Conservation (phyloP, 2,329 filamentous ascomycete genomes). For the Aspergillus persii region DNA sequence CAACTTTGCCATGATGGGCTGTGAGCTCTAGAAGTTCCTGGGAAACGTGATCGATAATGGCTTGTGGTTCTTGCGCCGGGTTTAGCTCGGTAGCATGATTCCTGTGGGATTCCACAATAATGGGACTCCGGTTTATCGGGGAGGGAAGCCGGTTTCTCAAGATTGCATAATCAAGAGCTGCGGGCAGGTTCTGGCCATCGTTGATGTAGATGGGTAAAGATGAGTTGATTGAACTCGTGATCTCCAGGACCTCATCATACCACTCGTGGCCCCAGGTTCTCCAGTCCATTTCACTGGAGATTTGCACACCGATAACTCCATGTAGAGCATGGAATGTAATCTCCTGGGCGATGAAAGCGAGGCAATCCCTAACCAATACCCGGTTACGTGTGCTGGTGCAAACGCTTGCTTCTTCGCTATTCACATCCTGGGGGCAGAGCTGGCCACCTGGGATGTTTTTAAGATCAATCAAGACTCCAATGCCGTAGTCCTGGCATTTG, state of each 20-base stretch:
- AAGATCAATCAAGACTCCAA: conserved; percentile 58
- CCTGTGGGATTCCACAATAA: conserved; percentile 59
- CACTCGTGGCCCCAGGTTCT: conserved; percentile 55
- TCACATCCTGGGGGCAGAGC: neutral
- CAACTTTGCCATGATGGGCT: conserved; percentile 48
- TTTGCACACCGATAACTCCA: conserved; percentile 55
- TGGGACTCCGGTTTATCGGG: conserved; percentile 38
- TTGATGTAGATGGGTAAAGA: conserved; percentile 57
- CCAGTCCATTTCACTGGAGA: conserved; percentile 57
- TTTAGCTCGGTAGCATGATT: conserved; percentile 53
- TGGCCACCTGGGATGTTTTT: conserved; percentile 57
- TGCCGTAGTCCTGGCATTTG: conserved; percentile 47
- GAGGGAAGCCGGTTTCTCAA: conserved; percentile 36
- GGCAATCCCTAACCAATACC: conserved; percentile 46
- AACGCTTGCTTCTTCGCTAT: conserved; percentile 46
- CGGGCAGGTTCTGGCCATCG: conserved; percentile 55
- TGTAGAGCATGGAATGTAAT: conserved; percentile 38
- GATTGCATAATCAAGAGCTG: conserved; percentile 46
- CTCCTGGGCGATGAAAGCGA: conserved; percentile 53
- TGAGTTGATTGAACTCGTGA: conserved; percentile 48
- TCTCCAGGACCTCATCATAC: conserved; percentile 53
- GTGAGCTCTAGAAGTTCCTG: conserved; percentile 47
- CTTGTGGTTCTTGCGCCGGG: conserved; percentile 41
- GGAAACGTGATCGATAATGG: conserved; percentile 50
- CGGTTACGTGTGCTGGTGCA: conserved; percentile 49